Evolutionary conservation across 2,329 filamentous ascomycete species (phyloP).

Genomic region (Escovopsis weberi): DNA sequence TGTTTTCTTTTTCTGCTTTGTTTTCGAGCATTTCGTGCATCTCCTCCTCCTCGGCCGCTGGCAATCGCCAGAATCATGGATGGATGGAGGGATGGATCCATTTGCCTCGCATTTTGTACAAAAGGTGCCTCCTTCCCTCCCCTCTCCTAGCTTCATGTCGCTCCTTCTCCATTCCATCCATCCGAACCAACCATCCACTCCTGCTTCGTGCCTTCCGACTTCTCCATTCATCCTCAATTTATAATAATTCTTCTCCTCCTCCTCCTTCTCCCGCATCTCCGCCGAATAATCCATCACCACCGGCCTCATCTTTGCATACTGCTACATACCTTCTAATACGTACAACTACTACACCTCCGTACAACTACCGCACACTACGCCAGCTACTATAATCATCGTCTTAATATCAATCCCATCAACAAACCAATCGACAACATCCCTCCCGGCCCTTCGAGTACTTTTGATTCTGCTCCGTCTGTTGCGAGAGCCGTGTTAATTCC

Average conservation of each 20-base stretch:
- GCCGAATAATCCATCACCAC: background rate
- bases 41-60: background rate
- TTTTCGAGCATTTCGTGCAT: too few relatives aligned
- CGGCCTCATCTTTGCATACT: background rate
- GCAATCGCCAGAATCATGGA: background rate
- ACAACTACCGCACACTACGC: background rate
- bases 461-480: too few relatives aligned
- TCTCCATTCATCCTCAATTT: background rate
- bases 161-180: slow-evolving; percentile 3
- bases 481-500: too few relatives aligned
- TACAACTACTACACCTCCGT: background rate
- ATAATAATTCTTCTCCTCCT: too few relatives aligned
- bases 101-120: slow-evolving; percentile 9
- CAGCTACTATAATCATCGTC: too few relatives aligned
- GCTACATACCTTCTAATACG: background rate
- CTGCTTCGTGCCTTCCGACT: background rate
- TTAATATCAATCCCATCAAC: too few relatives aligned
- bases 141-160: slow-evolving; percentile 7
- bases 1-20: background rate
- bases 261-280: too few relatives aligned
- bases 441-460: too few relatives aligned
- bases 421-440: too few relatives aligned
- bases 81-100: too few relatives aligned
- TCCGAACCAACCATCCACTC: slow-evolving; percentile 1
- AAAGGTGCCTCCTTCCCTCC: slow-evolving; percentile 12